Evolutionary conservation across 139 green algal species (phyloP), one percentile per base, ranked within the genome.

Genomic region (Trebouxia sp.): DNA sequence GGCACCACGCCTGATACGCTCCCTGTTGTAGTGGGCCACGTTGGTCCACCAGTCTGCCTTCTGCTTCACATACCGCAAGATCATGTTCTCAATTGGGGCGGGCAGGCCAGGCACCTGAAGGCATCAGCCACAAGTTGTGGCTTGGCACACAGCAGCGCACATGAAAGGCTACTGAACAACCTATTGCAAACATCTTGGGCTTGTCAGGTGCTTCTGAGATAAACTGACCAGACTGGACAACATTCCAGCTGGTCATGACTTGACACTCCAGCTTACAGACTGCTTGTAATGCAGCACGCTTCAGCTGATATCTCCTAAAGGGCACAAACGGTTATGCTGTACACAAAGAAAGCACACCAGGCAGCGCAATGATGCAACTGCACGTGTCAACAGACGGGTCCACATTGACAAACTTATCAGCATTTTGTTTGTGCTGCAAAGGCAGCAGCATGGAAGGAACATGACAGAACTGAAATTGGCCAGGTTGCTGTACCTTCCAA

Each of bases 31-130:
- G 89, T 99, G 96, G 50, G 96, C 96, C 76, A 99, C 97, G 81
- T 99, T 98, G 65, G 97, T 99, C 97, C 97, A 99, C 97, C 97
- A 99, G 90, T 99, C 97, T 3, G 95, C 96, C 92, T 99, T 99
- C 82, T 95, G 94, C 92, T 99, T 99, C 30, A 99, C 97, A 84
- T 98, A 99, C 53, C 97, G 91, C 86, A 98, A 83, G 85, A 99
- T 99, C 97, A 99, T 99, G 92, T 97, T 98, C 88, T 99, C 97
- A 51, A 99, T 93, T 12, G 97, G 94, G 28, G 94, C 96, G 20
- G 97, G 97, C 93, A 99, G 89, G 22, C 97, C 97, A 8, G 97
- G 97, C 76, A 97, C 85, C 84, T 87, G 51, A 15, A 65, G 9
- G 10, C 26, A 50, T 11, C 12, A n/a, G n/a, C n/a, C n/a, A n/a